Base-by-base conservation (phyloP, 257 asterid species). In the Echites panduratus region DNA sequence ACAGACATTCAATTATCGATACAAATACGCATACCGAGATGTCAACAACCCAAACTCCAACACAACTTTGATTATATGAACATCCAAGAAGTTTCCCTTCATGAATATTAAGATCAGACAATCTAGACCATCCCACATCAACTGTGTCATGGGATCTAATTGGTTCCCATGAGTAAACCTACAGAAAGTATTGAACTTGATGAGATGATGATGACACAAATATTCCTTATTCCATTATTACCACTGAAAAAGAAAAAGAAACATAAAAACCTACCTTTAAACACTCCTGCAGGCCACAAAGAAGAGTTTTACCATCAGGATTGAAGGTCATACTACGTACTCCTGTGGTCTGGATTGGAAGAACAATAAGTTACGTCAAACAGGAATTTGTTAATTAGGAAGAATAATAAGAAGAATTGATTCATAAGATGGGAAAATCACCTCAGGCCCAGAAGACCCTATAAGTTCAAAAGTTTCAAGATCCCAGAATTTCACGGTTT, bases 41-140 rank as follows among this genome's bases (percentile, higher is more conserved):
- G 84, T 95, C 99, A 44, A 92, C 99, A 69, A 95, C 98, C 99
- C 99, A 95, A 68, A 95, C 96, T 69, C 99, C 99, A 74, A 95
- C 99, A 78, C 99, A 95, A 79, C 97, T 95, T 84, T 92, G 99
- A 84, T 95, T 95, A 79, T 85, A 92, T 52, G 99, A 95, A 84
- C 99, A 95, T 75, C 99, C 99, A 58, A 95, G 96, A 83, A 95
- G 99, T 84, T 92, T 95, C 71, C 99, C 99, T 89, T 95, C 98
- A 87, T 92, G 97, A 78, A 92, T 87, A 80, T 90, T 95, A 84
- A 95, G 96, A 76, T 95, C 99, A 45, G 99, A 92, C 84, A 95
- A 81, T 84, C 71, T 92, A 66, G 99, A 95, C 99, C 99, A 95
- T 38, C 99, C 99, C 82, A 95, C 98, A 68, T 95, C 99, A 45